Evolutionary conservation across 2,329 filamentous ascomycete species (phyloP).

Genomic region (Venturia asperata): DNA sequence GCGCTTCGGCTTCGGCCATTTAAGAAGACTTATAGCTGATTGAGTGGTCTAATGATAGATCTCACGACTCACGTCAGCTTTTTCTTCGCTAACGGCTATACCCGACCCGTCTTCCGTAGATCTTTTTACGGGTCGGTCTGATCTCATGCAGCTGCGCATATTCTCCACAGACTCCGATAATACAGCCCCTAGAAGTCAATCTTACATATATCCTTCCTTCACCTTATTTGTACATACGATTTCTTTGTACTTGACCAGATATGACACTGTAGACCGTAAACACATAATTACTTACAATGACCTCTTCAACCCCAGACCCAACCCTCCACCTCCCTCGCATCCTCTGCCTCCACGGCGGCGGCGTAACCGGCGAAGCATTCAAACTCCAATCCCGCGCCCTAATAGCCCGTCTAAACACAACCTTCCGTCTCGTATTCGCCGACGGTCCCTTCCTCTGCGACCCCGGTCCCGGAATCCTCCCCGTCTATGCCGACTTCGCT

Average conservation of each 20-base stretch:
- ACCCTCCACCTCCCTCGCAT: constrained; percentile 52
- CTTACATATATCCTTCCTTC: not conserved
- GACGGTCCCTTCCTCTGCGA: constrained; percentile 60
- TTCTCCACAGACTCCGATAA: not conserved
- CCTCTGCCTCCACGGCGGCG: constrained; percentile 75
- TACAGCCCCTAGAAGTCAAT: not conserved
- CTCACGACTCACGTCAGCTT: not conserved
- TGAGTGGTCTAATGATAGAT: too few species aligned
- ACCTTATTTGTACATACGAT: not conserved
- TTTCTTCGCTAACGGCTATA: not conserved
- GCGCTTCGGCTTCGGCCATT: too few species aligned
- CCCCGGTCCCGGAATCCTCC: constrained; percentile 53
- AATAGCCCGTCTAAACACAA: constrained; percentile 42
- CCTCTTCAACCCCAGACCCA: constrained; percentile 17
- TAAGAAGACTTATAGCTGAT: too few species aligned
- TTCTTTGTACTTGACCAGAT: not conserved
- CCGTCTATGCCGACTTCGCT: constrained; percentile 57
- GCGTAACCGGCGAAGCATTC: constrained; percentile 65
- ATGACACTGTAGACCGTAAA: not conserved
- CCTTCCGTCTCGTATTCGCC: constrained; percentile 66
- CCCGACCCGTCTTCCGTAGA: not conserved
- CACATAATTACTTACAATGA: not conserved
- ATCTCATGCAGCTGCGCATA: too few species aligned
- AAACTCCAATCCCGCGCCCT: constrained; percentile 57
- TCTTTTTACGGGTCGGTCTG: not conserved